phyloP scores from a whole-genome alignment of 768 basidiomycete species.

The Termitomyces sp. region DNA sequence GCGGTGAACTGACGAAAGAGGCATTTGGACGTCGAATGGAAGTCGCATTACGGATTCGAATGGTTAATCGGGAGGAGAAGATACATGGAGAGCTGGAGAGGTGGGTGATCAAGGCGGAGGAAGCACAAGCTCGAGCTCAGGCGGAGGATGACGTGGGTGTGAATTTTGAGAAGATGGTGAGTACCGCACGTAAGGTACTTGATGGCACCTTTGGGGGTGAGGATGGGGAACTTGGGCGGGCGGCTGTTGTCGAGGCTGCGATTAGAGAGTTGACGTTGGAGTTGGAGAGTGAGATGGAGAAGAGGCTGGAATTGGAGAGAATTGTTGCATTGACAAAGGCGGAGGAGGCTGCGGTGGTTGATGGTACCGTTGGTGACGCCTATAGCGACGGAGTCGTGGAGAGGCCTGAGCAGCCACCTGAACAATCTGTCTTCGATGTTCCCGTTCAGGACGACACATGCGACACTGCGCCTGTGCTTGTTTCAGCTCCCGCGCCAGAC shows the following conservation, averaged over 20 bases:
- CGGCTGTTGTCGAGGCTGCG: constrained; percentile 45
- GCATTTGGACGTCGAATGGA: constrained; percentile 71
- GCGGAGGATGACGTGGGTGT: neutral
- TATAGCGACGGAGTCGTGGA: neutral
- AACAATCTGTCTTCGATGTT: neutral
- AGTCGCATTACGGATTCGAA: constrained; percentile 56
- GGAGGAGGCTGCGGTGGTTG: neutral
- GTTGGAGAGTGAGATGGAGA: constrained; percentile 51
- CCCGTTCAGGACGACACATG: too few species aligned
- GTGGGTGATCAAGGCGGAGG: constrained; percentile 52
- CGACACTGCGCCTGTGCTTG: too few species aligned
- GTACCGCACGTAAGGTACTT: constrained; percentile 21
- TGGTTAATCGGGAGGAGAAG: constrained; percentile 64
- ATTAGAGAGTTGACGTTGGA: constrained; percentile 54
- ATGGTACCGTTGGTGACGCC: neutral
- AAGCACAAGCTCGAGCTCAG: constrained; percentile 26
- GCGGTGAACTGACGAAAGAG: constrained; percentile 68
- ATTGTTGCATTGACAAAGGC: constrained; percentile 14
- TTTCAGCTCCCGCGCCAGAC: neutral
- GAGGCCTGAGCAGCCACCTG: neutral
- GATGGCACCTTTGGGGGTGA: constrained; percentile 21
- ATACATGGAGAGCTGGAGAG: constrained; percentile 50
- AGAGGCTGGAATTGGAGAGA: constrained; percentile 42
- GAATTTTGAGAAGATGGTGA: constrained; percentile 14
- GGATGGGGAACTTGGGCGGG: constrained; percentile 47